These are phyloP conservation scores for Holtermanniella nyarrowii DNA, from an alignment of 768 basidiomycete genomes.

Conservation along the genomic window DNA sequence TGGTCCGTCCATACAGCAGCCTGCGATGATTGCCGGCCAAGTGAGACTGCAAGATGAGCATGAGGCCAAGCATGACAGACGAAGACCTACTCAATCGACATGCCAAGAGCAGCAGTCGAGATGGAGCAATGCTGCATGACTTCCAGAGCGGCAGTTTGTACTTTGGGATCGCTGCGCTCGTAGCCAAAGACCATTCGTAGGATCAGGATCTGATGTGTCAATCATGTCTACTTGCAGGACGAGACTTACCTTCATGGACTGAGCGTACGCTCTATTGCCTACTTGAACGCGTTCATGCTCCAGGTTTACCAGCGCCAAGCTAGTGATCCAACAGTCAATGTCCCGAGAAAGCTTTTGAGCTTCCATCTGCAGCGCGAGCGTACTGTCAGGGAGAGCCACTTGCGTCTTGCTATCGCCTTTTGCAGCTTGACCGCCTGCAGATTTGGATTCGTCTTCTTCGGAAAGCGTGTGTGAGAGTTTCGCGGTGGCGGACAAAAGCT, in stretches of 20 bases:
- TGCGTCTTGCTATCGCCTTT: too few relatives aligned
- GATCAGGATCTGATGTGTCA: constrained; percentile 21
- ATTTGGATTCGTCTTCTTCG: too few relatives aligned
- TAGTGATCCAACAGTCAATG: constrained; percentile 35
- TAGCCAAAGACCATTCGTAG: constrained; percentile 29
- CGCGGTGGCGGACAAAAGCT: constrained; percentile 21
- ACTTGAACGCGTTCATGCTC: constrained; percentile 38
- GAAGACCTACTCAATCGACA: constrained; percentile 36
- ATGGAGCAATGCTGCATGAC: constrained; percentile 33
- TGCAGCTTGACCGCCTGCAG: too few relatives aligned
- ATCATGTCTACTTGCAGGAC: neutral
- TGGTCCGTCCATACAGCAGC: constrained; percentile 21
- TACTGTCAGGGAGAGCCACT: too few relatives aligned
- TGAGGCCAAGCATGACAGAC: neutral
- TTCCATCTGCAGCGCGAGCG: constrained; percentile 6
- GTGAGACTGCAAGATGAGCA: constrained; percentile 14
- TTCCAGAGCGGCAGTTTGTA: constrained; percentile 30
- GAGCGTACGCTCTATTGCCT: constrained; percentile 35
- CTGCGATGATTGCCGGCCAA: constrained; percentile 38
- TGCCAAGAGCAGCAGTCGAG: constrained; percentile 31
- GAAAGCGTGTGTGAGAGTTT: too few relatives aligned
- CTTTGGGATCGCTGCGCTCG: constrained; percentile 18
- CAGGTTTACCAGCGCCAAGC: constrained; percentile 23
- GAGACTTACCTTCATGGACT: constrained; percentile 36
- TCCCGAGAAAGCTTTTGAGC: constrained; percentile 23